phyloP scores from a whole-genome alignment of 805 yeast species.

The Metschnikowia colocasiae region DNA sequence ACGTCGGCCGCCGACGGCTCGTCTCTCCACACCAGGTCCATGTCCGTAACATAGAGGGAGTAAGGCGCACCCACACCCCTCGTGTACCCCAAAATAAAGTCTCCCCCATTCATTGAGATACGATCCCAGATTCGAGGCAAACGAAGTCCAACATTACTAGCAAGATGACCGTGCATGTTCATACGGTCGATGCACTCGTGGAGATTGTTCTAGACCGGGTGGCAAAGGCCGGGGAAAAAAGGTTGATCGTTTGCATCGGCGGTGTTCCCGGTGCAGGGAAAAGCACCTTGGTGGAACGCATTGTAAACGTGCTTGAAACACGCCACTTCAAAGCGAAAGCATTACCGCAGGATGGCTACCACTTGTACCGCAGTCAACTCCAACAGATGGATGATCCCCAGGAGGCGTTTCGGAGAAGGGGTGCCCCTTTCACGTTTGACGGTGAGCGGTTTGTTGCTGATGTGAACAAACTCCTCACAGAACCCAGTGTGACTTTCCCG shows the following conservation, averaged over 20 bases:
- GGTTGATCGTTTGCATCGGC: slow-evolving; percentile 57
- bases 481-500: slow-evolving; percentile 49
- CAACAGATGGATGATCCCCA: slow-evolving; percentile 47
- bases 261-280: slow-evolving; percentile 90
- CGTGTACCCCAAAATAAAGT: slow-evolving; percentile 13
- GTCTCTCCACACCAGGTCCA: slow-evolving; percentile 28
- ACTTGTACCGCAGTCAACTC: slow-evolving; percentile 31
- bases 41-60: slow-evolving; percentile 26
- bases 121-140: slow-evolving; percentile 12
- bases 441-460: slow-evolving; percentile 34
- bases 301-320: slow-evolving; percentile 35
- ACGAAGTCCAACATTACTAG: not conserved
- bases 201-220: slow-evolving; percentile 7
- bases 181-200: slow-evolving; percentile 9
- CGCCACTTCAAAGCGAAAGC: slow-evolving; percentile 18
- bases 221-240: slow-evolving; percentile 3
- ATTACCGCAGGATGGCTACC: slow-evolving; percentile 42
- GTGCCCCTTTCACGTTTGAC: slow-evolving; percentile 86
- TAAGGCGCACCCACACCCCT: slow-evolving; percentile 17
- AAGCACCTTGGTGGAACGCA: slow-evolving; percentile 54
- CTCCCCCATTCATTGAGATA: slow-evolving; percentile 4
- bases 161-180: slow-evolving; percentile 13
- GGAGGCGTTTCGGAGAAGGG: slow-evolving; percentile 62
- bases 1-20: slow-evolving; percentile 15
- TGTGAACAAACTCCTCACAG: slow-evolving; percentile 18